Evolutionary conservation across 495 filamentous ascomycete species (phyloP), one percentile per base, ranked within the genome.

Genomic region (Aspergillus sparsus): DNA sequence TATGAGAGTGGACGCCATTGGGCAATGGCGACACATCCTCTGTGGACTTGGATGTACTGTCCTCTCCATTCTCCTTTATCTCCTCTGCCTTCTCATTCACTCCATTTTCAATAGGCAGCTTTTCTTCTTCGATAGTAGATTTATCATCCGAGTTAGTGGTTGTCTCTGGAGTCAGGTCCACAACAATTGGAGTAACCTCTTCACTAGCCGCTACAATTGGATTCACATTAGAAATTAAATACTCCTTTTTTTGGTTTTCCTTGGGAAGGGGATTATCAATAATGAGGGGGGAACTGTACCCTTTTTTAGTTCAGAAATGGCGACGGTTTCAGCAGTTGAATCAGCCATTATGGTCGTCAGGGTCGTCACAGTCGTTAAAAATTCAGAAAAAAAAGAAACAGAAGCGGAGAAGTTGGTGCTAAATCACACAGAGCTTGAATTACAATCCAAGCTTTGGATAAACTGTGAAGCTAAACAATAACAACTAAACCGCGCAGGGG

Each of bases 261-360:
- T 82, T 70, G 15, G 84, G 85, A 67, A 90, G 85, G 15, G 84
- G 83, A 13, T 85, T 87, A 11, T 84, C 85, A 13, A 91, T 72
- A 63, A 78, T 89, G 55, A 91, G 70, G 6, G 87, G 83, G 47
- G 71, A 67, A 85, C 21, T 27, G 21, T 27, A 27, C 21, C 3
- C 21, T 27, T 27, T 27, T 27, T 27, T 27, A 27, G 21, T 27
- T 27, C 87, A 31, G 77, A 83, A 65, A 92, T 80, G 52, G 74
- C 83, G 16, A 84, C 73, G 15, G 73, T 64, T 57, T 72, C 65
- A 49, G 39, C 57, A 59, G 50, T 45, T 51, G 60, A 37, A 50
- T 61, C 54, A 32, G 63, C 63, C 67, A 70, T 70, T 56, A 62
- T 68, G 56, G 52, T 60, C 57, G 46, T 62, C 47, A 64, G 49